phyloP scores from a whole-genome alignment of 2,329 filamentous ascomycete species.

The Colletotrichum lupini region DNA sequence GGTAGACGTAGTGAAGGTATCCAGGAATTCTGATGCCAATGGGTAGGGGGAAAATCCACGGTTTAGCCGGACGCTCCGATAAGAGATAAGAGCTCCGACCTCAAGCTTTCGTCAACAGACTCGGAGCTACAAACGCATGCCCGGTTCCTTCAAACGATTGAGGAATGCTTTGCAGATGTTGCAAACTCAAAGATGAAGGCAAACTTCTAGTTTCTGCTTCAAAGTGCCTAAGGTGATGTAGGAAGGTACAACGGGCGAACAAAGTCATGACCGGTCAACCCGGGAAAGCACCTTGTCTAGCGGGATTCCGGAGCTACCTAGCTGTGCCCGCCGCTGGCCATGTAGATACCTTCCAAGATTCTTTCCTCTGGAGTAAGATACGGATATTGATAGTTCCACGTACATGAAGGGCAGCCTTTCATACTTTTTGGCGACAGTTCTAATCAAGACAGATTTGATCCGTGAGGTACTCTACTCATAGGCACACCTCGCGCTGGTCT shows the following conservation, averaged over 20 bases:
- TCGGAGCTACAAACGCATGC: too few relatives aligned
- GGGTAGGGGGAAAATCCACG: constrained; percentile 18
- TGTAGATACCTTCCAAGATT: neutral
- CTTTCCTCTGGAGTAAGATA: neutral
- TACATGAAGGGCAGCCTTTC: too few relatives aligned
- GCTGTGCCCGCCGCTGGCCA: neutral
- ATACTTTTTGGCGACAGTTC: too few relatives aligned
- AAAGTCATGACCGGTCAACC: neutral
- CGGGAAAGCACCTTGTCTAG: constrained; percentile 7
- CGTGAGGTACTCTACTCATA: neutral
- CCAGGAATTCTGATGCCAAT: constrained; percentile 13
- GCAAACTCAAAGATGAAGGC: neutral
- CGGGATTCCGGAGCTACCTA: constrained; percentile 16
- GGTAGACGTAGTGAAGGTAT: constrained; percentile 7
- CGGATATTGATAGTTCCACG: neutral
- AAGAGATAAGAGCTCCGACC: constrained; percentile 33
- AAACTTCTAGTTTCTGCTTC: neutral
- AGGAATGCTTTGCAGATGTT: too few relatives aligned
- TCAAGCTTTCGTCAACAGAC: neutral
- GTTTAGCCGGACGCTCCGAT: constrained; percentile 30
- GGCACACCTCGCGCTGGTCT: neutral
- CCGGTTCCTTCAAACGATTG: too few relatives aligned
- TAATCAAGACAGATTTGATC: too few relatives aligned
- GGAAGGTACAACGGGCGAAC: neutral
- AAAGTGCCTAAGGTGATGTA: neutral